Percentiles rank a stretch among this genome's conserved stretches.
phyloP scores from a whole-genome alignment of 2,329 filamentous ascomycete species.

The Orbilia brochopaga region DNA sequence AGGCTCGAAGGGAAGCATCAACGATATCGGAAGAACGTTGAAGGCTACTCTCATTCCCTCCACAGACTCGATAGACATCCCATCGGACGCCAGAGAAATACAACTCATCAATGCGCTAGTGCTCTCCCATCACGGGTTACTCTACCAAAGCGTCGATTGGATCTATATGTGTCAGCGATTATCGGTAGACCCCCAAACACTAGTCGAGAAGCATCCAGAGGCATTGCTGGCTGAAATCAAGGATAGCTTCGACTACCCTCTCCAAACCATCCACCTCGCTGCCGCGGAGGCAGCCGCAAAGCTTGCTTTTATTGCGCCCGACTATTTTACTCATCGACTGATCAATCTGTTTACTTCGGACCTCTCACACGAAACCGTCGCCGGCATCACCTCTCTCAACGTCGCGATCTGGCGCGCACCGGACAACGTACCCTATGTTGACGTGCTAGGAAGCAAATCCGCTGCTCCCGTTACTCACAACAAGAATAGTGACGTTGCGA shows the following conservation, averaged over 20 bases:
- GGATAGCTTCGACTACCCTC: conserved; percentile 48
- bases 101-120: conserved; percentile 81
- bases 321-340: conserved; percentile 76
- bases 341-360: conserved; percentile 76
- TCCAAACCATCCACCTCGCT: conserved; percentile 61
- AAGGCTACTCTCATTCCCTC: conserved; percentile 57
- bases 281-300: conserved; percentile 87
- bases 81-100: conserved; percentile 61
- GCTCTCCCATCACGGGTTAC: conserved; percentile 75
- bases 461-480: conserved; percentile 61
- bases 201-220: conserved; percentile 70
- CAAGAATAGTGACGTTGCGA: conserved; percentile 93
- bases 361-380: conserved; percentile 72
- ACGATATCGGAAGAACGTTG: conserved; percentile 68
- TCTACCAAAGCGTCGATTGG: conserved; percentile 72
- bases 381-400: conserved; percentile 80
- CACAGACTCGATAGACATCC: conserved; percentile 18
- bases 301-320: conserved; percentile 89
- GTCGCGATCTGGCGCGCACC: conserved; percentile 91
- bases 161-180: conserved; percentile 83
- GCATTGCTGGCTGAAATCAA: conserved; percentile 72
- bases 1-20: conserved; percentile 69
- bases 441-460: conserved; percentile 67
- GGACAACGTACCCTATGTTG: conserved; percentile 84
- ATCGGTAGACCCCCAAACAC: conserved; percentile 78